phyloP scores from a whole-genome alignment of 306 rosid species.

The Boehmeria nivea region DNA sequence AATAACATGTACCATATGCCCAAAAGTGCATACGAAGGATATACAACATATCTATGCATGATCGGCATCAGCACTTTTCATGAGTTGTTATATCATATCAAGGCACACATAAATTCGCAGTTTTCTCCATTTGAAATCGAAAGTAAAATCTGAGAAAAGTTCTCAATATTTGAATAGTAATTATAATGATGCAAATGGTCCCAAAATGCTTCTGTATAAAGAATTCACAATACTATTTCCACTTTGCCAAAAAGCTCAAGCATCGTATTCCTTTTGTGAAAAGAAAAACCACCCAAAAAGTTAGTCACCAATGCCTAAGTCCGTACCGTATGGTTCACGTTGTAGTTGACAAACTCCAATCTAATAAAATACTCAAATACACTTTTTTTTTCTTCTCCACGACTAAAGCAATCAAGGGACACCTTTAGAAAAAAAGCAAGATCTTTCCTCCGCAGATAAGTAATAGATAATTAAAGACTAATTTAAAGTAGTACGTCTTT shows the following conservation, averaged over 20 bases:
- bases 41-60: neutral
- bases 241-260: no score
- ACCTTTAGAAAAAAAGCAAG: no score
- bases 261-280: no score
- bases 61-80: no score
- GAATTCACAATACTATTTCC: neutral
- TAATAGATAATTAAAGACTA: slow-evolving; percentile 9
- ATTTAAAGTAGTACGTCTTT: slow-evolving; percentile 10
- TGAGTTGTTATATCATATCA: no score
- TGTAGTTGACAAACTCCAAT: neutral
- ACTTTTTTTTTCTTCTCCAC: neutral
- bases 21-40: no score
- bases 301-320: slow-evolving; percentile 3
- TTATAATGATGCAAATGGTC: neutral
- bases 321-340: slow-evolving; percentile 1
- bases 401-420: no score
- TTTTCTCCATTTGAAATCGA: neutral
- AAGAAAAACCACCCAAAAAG: neutral
- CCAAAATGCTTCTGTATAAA: slow-evolving; percentile 1
- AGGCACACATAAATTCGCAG: no score
- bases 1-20: neutral
- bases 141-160: neutral
- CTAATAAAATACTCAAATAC: slow-evolving; percentile 11
- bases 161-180: neutral
- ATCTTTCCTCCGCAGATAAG: slow-evolving; percentile 10